Conservation (phyloP, 345 rosid species). For the Boechera divaricarpa region DNA sequence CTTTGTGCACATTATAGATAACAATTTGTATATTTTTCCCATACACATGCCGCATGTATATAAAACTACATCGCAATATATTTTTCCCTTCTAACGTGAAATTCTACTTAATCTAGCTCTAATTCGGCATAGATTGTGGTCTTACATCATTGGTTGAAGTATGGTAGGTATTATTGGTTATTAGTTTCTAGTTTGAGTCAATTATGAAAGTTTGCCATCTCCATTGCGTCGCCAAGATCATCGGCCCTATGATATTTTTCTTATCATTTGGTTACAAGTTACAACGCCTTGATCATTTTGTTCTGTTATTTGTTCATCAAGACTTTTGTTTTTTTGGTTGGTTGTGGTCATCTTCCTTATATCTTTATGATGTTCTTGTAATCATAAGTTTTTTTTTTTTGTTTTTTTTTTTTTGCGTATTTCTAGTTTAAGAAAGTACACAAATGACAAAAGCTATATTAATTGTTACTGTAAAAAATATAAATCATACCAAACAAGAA, state of each 20-base stretch:
- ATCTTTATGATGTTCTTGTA: neutral
- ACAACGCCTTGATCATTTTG: neutral
- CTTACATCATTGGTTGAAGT: neutral
- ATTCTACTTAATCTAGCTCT: neutral
- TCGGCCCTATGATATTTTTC: too few relatives aligned
- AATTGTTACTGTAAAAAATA: neutral
- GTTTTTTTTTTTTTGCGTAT: too few relatives aligned
- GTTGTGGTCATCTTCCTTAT: neutral
- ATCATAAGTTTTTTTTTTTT: neutral
- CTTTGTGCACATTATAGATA: neutral
- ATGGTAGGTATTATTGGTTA: neutral
- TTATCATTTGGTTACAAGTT: neutral
- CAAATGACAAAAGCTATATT: neutral
- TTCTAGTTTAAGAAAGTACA: neutral
- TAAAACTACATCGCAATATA: neutral
- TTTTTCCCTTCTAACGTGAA: neutral
- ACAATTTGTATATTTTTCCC: neutral
- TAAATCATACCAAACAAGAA: neutral
- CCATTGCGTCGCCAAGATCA: too few relatives aligned
- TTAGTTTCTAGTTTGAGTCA: too few relatives aligned
- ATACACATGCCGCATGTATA: neutral
- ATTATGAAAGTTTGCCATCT: too few relatives aligned
- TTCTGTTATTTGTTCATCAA: neutral
- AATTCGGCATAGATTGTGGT: neutral
- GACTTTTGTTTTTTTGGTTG: neutral